Evolutionary conservation across 192 early-diverging fungal species (phyloP), one percentile per base, ranked within the genome.

Genomic region (Coemansia sp.): DNA sequence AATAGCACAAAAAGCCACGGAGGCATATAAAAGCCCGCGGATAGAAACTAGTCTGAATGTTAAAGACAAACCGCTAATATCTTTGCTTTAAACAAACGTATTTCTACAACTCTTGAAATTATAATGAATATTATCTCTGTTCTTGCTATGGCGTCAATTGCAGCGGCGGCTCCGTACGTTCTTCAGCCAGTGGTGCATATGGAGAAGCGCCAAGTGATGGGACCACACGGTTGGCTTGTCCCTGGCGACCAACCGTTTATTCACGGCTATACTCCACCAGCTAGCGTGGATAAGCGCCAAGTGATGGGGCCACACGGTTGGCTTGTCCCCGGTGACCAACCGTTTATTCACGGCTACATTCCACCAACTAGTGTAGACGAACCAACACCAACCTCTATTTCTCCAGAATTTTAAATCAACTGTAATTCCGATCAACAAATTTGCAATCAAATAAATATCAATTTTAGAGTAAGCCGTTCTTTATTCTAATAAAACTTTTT

Each of bases 61-160:
- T 9, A 35, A 35, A 9, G 32, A 35, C 32, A 35, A 35, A 35
- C 9, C 9, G 8, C 32, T 29, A 29, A 29, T 29, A 29, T 29
- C 27, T 35, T 35, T 35, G 8, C 32, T 35, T 35, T 32, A 32
- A 32, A 32, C 32, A 35, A 35, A 29, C 4, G 32, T 35, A 35
- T 35, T 35, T 35, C 32, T 35, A 35, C 32, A 35, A 35, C 32
- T 2, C 32, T 27, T 27, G 27, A 35, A 9, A 35, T 45, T 45
- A n/a, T 27, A 13, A 45, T 45, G 41, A 13, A 45, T n/a, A 16
- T 45, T 45, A 13, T 45, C n/a, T 4, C 41, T 45, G 16, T 45
- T n/a, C 12, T 45, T n/a, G 70, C 56, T 64, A 66, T 62, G 22
- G 57, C 41, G 13, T 52, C 20, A 0, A 23, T 57, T 49, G 63